Conservation (phyloP, 2,329 filamentous ascomycete species). For the Talaromyces sp. region DNA sequence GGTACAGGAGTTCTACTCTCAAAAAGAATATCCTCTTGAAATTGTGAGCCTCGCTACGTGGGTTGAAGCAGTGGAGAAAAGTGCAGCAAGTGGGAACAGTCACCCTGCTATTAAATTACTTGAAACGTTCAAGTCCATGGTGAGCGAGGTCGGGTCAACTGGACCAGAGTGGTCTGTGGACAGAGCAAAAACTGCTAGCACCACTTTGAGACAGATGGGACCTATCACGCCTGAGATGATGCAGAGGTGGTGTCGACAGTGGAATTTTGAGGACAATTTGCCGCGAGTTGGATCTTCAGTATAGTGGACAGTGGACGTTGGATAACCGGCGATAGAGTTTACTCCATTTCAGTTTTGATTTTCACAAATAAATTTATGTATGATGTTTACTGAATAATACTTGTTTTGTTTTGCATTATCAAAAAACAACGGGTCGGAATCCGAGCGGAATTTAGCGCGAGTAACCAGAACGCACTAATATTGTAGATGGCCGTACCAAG, state of each 20-base stretch:
- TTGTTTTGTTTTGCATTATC: no score
- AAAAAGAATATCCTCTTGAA: background rate
- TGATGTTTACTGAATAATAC: no score
- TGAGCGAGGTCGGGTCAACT: background rate
- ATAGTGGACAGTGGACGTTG: background rate
- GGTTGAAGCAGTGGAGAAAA: slow-evolving; percentile 7
- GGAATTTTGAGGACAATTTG: slow-evolving; percentile 2
- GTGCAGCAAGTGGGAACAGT: background rate
- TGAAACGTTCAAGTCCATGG: slow-evolving; percentile 4
- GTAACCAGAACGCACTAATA: no score
- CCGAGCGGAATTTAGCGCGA: no score
- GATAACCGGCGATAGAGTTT: no score
- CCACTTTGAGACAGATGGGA: slow-evolving; percentile 2
- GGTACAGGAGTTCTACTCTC: slow-evolving; percentile 3
- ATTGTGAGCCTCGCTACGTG: slow-evolving; percentile 5
- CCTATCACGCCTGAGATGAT: slow-evolving; percentile 9
- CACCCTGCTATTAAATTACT: slow-evolving; percentile 6
- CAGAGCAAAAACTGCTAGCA: background rate
- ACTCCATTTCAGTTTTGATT: no score
- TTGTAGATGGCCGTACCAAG: no score
- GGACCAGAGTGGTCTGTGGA: background rate
- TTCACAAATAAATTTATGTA: no score
- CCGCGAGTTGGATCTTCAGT: background rate
- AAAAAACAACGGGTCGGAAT: no score
- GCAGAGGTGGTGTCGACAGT: slow-evolving; percentile 7